Percentiles rank a stretch among this genome's conserved stretches.
Conservation (phyloP, 2,329 filamentous ascomycete species). For the Hypoxylon sp. region DNA sequence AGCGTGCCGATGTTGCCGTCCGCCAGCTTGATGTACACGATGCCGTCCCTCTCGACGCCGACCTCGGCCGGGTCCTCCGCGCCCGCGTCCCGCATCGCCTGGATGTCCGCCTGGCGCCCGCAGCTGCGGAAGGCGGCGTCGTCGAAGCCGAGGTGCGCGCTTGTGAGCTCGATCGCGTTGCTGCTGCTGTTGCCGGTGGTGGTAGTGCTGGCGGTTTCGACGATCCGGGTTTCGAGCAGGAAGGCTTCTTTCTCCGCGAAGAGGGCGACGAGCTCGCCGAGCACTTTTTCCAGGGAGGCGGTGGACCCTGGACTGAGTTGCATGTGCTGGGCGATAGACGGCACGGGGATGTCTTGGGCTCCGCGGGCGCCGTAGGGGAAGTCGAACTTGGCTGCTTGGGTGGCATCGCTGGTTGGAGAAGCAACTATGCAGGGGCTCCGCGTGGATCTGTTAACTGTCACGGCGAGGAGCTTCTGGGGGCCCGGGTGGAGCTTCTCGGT, state of each 20-base stretch:
- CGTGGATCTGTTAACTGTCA: slow-evolving; percentile 74
- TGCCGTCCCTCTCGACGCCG: slow-evolving; percentile 75
- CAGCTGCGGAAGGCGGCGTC: slow-evolving; percentile 75
- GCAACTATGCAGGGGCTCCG: slow-evolving; percentile 73
- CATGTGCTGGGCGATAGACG: slow-evolving; percentile 62
- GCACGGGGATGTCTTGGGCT: slow-evolving; percentile 58
- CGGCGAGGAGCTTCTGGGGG: slow-evolving; percentile 66
- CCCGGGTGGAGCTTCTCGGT: slow-evolving; percentile 52
- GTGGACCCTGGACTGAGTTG: slow-evolving; percentile 62
- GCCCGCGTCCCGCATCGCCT: slow-evolving; percentile 65
- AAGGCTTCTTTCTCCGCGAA: slow-evolving; percentile 76
- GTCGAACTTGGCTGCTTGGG: slow-evolving; percentile 66
- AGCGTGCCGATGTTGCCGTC: slow-evolving; percentile 79
- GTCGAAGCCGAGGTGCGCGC: slow-evolving; percentile 73
- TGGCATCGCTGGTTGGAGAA: slow-evolving; percentile 62
- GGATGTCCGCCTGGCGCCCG: slow-evolving; percentile 71
- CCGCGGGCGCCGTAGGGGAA: slow-evolving; percentile 67
- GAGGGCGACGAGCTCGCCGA: slow-evolving; percentile 67
- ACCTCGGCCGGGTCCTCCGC: slow-evolving; percentile 68
- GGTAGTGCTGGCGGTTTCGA: slow-evolving; percentile 45
- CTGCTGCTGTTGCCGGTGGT: slow-evolving; percentile 35
- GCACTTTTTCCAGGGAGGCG: slow-evolving; percentile 60
- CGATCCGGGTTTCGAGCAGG: slow-evolving; percentile 65
- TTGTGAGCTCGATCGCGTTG: slow-evolving; percentile 58
- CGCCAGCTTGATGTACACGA: slow-evolving; percentile 79